Conservation (phyloP, 2,329 filamentous ascomycete genomes). For the Arthrinium phaeospermum region DNA sequence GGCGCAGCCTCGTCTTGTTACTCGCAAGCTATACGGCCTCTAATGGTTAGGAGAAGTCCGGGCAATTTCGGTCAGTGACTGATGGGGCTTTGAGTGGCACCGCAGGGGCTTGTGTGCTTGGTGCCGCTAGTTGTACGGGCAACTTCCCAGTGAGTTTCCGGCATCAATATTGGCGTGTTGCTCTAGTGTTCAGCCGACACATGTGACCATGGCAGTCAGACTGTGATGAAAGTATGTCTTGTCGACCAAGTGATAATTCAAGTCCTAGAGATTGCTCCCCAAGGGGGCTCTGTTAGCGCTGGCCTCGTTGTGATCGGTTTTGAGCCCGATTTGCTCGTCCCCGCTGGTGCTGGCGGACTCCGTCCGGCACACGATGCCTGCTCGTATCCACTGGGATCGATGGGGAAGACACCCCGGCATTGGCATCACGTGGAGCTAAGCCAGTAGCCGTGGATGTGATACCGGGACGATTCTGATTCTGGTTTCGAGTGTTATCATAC, state of each 20-base stretch:
- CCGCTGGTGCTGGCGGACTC: slow-evolving; percentile 5
- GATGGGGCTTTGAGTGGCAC: not conserved
- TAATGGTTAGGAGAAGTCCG: slow-evolving; percentile 2
- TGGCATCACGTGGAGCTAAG: not conserved
- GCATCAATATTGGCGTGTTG: slow-evolving; percentile 4
- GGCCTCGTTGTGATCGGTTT: not conserved
- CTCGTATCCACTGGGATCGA: slow-evolving; percentile 15
- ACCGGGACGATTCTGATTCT: not conserved
- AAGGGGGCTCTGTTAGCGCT: not conserved
- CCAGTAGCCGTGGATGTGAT: not conserved
- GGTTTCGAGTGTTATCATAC: slow-evolving; percentile 60
- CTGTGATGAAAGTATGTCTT: slow-evolving; percentile 16
- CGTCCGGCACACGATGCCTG: slow-evolving; percentile 7
- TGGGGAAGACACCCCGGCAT: not conserved
- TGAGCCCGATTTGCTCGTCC: slow-evolving; percentile 1
- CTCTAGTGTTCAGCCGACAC: not conserved
- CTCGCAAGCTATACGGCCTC: not conserved
- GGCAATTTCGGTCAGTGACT: not conserved
- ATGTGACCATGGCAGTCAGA: slow-evolving; percentile 1
- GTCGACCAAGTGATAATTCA: slow-evolving; percentile 5
- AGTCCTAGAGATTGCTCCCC: slow-evolving; percentile 7
- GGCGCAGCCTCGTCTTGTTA: not conserved
- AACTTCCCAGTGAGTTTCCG: not conserved
- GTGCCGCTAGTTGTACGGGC: not conserved
- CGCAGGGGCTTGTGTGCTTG: not conserved